phyloP scores from a whole-genome alignment of 805 yeast species.

The Phaffomyces opuntiae region DNA sequence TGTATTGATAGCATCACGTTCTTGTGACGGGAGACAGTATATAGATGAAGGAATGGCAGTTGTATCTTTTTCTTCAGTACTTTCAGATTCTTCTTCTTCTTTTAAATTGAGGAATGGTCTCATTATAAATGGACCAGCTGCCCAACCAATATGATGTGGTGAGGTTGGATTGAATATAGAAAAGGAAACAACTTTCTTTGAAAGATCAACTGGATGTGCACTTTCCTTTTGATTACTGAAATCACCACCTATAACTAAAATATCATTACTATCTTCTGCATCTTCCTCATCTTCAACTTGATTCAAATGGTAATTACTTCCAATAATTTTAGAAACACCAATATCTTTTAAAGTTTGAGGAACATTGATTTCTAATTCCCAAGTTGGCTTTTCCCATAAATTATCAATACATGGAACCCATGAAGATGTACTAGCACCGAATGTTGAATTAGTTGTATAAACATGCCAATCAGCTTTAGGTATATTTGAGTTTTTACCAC shows the following conservation, averaged over 20 bases:
- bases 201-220: conserved; percentile 68
- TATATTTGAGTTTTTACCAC: conserved; percentile 40
- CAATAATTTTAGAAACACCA: conserved; percentile 32
- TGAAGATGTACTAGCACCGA: conserved; percentile 79
- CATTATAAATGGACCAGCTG: conserved; percentile 79
- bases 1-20: conserved; percentile 55
- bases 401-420: conserved; percentile 98
- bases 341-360: conserved; percentile 77
- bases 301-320: conserved; percentile 21
- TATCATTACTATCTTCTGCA: conserved; percentile 34
- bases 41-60: conserved; percentile 49
- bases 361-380: conserved; percentile 84
- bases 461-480: conserved; percentile 63
- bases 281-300: conserved; percentile 27
- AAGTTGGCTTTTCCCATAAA: conserved; percentile 79
- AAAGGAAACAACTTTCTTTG: conserved; percentile 70
- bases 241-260: conserved; percentile 67
- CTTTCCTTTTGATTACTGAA: conserved; percentile 55
- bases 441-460: conserved; percentile 73
- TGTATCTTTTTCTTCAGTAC: conserved; percentile 27
- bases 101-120: conserved; percentile 43
- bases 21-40: conserved; percentile 56
- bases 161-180: conserved; percentile 77
- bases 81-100: conserved; percentile 27
- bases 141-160: conserved; percentile 94